Base-by-base conservation (phyloP, 1,284 basidiomycete species). In the Apiotrichum akiyoshidainum region DNA sequence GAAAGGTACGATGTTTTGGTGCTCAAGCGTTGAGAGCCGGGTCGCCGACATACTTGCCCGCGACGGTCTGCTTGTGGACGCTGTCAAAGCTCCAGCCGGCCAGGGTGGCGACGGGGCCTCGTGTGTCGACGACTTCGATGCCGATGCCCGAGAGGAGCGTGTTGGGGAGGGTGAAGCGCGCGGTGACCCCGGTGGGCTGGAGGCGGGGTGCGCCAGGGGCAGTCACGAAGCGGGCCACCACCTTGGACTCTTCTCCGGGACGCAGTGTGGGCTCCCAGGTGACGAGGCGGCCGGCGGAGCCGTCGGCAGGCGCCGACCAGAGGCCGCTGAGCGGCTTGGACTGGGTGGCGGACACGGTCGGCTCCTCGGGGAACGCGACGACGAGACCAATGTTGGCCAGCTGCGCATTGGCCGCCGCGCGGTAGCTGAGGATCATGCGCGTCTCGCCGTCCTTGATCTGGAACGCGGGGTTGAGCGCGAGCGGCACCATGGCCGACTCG, bases 391-490 rank as follows among this genome's bases (percentile, higher is more conserved):
- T 58, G 55, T 78, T 73, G 8, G 65, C 59, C 7, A 76, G 46
- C 14, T 46, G 52, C 1, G 72, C 41, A 55, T 78, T 34, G 13
- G 58, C 19, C 9, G 26, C 78, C 31, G 66, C 57, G 5, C 68
- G 59, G 65, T 83, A 83, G 52, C 72, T 77, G 55, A 83, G 66
- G 52, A 84, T 78, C 67, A 83, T 76, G 35, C 80, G 75, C 6
- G 82, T 82, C 54, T 81, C 81, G 33, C 75, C 75, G 19, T 79
- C 69, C 59, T 81, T 80, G 58, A 77, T 76, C 54, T 80, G 75
- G 81, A 82, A 84, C 12, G 79, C 78, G 0, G 82, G 79, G 52
- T 79, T 77, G 34, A 83, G 68, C 2, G 73, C 55, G 5, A 84
- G 58, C 0, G 82, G 82, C 1, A 80, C 70, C 39, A 70, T 71